Percentiles rank a stretch among this genome's conserved stretches.
Conservation (phyloP, 306 rosid species). For the Delonix regia region DNA sequence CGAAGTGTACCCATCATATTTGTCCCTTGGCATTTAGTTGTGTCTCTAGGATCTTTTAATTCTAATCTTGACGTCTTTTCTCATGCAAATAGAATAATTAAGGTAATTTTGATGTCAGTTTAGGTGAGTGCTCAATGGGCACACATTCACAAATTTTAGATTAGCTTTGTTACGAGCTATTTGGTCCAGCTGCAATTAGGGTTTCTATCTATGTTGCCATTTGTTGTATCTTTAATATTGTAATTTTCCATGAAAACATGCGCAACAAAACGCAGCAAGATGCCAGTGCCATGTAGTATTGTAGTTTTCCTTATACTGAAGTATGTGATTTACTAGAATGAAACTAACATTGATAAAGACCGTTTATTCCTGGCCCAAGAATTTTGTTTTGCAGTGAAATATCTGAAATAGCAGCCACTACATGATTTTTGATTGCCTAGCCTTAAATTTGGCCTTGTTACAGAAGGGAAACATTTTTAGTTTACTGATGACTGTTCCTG, state of each 20-base stretch:
- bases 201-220: conserved; percentile 10
- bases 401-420: conserved; percentile 14
- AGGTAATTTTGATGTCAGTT: conserved; percentile 23
- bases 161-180: conserved; percentile 18
- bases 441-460: conserved; percentile 22
- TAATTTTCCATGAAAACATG: neutral
- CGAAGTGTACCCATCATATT: conserved; percentile 6
- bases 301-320: conserved; percentile 20
- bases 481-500: conserved; percentile 8
- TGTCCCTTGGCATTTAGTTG: conserved; percentile 21
- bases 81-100: conserved; percentile 25
- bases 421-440: conserved; percentile 8
- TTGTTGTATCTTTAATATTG: neutral
- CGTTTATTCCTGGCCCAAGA: neutral
- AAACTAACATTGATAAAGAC: neutral
- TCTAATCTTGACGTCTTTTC: conserved; percentile 14
- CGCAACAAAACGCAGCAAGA: conserved; percentile 1
- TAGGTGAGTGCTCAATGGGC: conserved; percentile 23
- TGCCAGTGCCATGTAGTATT: conserved; percentile 5
- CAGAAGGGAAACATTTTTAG: conserved; percentile 21
- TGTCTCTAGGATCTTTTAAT: conserved; percentile 24
- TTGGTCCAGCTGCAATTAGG: conserved; percentile 10
- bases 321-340: neutral
- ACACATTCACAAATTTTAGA: conserved; percentile 12
- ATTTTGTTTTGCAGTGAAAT: conserved; percentile 9